Evolutionary conservation across 768 basidiomycete species (phyloP), one percentile per base, ranked within the genome.

Genomic region (Calocybe cyanea): DNA sequence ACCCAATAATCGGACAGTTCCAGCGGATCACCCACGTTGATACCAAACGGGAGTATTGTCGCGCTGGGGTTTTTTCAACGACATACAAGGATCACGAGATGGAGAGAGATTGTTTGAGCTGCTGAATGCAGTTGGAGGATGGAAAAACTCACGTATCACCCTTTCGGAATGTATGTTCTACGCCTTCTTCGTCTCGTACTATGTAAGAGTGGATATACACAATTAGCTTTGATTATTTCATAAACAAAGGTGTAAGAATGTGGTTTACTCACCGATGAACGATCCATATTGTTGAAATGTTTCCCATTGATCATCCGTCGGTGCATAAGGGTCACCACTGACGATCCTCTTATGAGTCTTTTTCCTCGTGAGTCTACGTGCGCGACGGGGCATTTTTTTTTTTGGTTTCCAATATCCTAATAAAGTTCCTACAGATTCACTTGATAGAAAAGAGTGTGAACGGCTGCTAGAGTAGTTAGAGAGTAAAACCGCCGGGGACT

Each of bases 1-100:
- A 81, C 68, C 80, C 80, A 82, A 25, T 74, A 75, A 9, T 73
- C 63, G n/a, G 64, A 55, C 2, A 62, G 25, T 0, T 67, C 66
- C 1, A 67, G 49, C 0, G 45, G 14, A 2, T 59, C 50, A 0
- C 56, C 63, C 3, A 65, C 63, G 7, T 50, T 28, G 10, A 32
- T 41, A 0, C 57, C 59, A n/a, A 61, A 41, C 4, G 77, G 77
- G 4, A 75, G 59, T 23, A 81, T 59, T 7, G 68, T 63, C 1
- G 64, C 75, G 1, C 78, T 76, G 36, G 5, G 21, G 2, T 18
- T 7, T 19, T 36, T 35, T 48, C 18, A 41, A 40, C 44, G 31
- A 5, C 6, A 28, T 35, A 8, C n/a, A n/a, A 35, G 13, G 14
- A 35, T 35, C 7, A 35, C 14, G 34, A 6, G 17, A 35, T 18